Evolutionary conservation across 2,329 filamentous ascomycete genomes (phyloP).

Genomic region (Dothistroma pini): DNA sequence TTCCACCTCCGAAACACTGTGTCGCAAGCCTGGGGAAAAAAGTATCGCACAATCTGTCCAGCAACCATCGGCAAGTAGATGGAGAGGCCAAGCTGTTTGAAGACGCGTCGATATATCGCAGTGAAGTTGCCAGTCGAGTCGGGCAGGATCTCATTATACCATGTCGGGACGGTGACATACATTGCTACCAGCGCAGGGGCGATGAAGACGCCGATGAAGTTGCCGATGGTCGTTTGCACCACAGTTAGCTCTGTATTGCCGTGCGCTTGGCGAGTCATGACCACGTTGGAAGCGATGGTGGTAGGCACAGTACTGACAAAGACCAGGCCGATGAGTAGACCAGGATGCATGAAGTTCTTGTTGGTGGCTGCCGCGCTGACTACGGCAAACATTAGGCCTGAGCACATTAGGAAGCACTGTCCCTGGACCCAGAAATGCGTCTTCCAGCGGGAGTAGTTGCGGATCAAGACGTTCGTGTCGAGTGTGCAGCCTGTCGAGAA

Average conservation of each 20-base stretch:
- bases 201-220: constrained; percentile 65
- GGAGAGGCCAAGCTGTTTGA: constrained; percentile 65
- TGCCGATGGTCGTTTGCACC: constrained; percentile 67
- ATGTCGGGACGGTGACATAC: constrained; percentile 53
- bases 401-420: constrained; percentile 64
- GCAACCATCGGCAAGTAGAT: constrained; percentile 60
- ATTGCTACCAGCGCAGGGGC: constrained; percentile 62
- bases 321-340: constrained; percentile 64
- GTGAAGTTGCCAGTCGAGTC: constrained; percentile 52
- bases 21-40: constrained; percentile 52
- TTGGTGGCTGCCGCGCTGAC: constrained; percentile 51
- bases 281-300: constrained; percentile 68
- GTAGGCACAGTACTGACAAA: constrained; percentile 67
- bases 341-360: constrained; percentile 55
- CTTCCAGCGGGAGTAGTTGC: constrained; percentile 63
- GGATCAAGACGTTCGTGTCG: constrained; percentile 56
- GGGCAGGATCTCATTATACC: constrained; percentile 55
- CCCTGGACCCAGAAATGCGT: constrained; percentile 65
- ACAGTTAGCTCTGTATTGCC: constrained; percentile 50
- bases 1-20: constrained; percentile 51
- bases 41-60: constrained; percentile 58
- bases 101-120: constrained; percentile 62
- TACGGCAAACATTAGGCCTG: constrained; percentile 57
- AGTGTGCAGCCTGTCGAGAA: constrained; percentile 68
- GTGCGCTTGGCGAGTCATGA: constrained; percentile 67